phyloP scores from a whole-genome alignment of 345 rosid genomes.

The Tarenaya hassleriana region DNA sequence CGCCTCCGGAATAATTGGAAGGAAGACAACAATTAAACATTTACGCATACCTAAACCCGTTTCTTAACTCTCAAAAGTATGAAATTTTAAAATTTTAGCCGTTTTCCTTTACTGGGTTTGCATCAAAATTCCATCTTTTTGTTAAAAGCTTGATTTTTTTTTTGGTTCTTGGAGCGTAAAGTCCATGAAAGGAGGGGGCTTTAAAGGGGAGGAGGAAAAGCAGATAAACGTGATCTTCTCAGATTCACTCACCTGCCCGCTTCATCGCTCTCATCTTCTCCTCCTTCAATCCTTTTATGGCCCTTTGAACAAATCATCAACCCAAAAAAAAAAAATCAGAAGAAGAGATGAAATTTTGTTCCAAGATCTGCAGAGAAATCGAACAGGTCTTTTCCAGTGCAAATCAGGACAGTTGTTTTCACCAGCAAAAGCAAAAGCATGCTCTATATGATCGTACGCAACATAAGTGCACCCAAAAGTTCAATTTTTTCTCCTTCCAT shows the following conservation, averaged over 20 bases:
- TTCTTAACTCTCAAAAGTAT: slow-evolving; percentile 2
- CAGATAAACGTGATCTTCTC: slow-evolving; percentile 18
- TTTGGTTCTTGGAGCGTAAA: slow-evolving; percentile 19
- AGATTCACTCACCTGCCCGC: slow-evolving; percentile 43
- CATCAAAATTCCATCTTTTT: slow-evolving; percentile 17
- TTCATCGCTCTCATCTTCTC: slow-evolving; percentile 28
- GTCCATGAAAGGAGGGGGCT: slow-evolving; percentile 18
- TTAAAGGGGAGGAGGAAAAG: slow-evolving; percentile 32
- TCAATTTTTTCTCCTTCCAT: neutral
- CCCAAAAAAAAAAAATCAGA: slow-evolving; percentile 13
- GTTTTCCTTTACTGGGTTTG: slow-evolving; percentile 22
- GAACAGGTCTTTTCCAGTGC: slow-evolving; percentile 24
- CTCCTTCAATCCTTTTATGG: slow-evolving; percentile 21
- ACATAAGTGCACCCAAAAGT: slow-evolving; percentile 37
- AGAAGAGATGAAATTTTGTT: slow-evolving; percentile 14
- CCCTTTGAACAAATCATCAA: too few relatives aligned
- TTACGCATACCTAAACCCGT: neutral
- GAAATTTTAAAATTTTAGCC: slow-evolving; percentile 12
- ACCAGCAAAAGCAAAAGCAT: slow-evolving; percentile 6
- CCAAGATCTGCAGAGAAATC: slow-evolving; percentile 25
- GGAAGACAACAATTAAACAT: slow-evolving; percentile 36
- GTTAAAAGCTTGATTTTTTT: slow-evolving; percentile 28
- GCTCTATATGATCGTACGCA: slow-evolving; percentile 9
- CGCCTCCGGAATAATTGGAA: too few relatives aligned
- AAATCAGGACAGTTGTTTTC: slow-evolving; percentile 34